Base-by-base conservation (phyloP, 192 early-diverging fungal genomes). In the Entophlyctis helioformis region DNA sequence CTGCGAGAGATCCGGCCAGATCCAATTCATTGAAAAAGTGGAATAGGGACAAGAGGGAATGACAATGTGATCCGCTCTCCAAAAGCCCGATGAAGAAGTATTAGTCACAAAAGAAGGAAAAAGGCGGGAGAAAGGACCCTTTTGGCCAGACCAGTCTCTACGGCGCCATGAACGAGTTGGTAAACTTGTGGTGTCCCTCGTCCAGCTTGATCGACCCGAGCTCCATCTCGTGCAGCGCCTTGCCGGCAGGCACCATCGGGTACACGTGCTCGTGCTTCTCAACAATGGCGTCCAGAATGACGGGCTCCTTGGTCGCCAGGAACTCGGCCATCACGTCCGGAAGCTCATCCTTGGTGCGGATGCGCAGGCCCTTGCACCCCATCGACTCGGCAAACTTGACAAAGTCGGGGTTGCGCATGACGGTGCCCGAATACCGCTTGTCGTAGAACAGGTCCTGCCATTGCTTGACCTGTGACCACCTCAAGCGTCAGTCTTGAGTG, bases 371-470 rank as follows among this genome's bases (percentile, higher is more conserved):
- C 64, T 85, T 84, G 55, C 87, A 83, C 32, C 79, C 78, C 87
- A 96, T 92, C 29, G 51, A 60, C 64, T 96, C 95, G 35, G 95
- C 87, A 22, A 98, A 73, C 68, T 96, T 93, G 50, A 91, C 87
- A 74, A 98, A 98, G 60, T 98, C 89, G 20, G 95, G 95, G 67
- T 98, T 96, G 56, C 67, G 70, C 95, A 98, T 98, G 24, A 62
- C 64, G 2, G 95, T 96, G 37, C 81, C 87, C 39, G 89, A 90
- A 57, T 95, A 93, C 46, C 95, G 82, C 68, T 95, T 80, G 56
- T 92, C 84, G 62, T 98, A 98, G 64, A 98, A 98, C 39, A 98
- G 72, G 64, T 98, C 95, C 64, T 75, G 75, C 75, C 74, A 77
- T 55, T 77, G 74, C 49, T 77, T 77, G 16, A 60, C 54, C 51